Conservation (phyloP, 176 grass and related monocot genomes). For the Zoysia japonica region DNA sequence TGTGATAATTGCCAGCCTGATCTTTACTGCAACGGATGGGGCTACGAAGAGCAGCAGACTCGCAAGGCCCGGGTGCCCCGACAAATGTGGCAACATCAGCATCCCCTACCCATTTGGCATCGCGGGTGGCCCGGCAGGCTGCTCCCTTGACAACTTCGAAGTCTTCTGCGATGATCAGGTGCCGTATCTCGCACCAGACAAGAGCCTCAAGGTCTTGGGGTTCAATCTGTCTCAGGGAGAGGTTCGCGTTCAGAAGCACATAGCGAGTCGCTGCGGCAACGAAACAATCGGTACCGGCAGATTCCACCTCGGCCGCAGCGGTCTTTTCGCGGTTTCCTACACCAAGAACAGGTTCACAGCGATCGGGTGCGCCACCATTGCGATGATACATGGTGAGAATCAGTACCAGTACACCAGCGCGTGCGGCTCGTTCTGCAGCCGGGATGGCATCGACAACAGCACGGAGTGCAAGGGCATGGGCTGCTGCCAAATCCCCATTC, state of each 20-base stretch:
- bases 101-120: conserved; percentile 64
- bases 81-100: conserved; percentile 47
- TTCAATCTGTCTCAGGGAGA: background rate
- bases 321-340: background rate
- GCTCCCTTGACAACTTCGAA: conserved; percentile 17
- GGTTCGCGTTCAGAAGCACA: background rate
- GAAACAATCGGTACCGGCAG: background rate
- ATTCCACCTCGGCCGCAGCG: background rate
- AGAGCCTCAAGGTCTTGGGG: background rate
- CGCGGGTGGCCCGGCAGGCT: background rate
- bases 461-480: conserved; percentile 12
- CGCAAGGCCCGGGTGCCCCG: conserved; percentile 6
- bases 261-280: background rate
- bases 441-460: background rate
- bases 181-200: background rate
- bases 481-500: background rate
- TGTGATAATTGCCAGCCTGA: background rate
- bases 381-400: background rate
- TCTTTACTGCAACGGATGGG: background rate
- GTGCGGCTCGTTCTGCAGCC: conserved; percentile 3
- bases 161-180: conserved; percentile 8
- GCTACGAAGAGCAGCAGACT: background rate
- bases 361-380: background rate
- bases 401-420: background rate
- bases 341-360: conserved; percentile 22